Evolutionary conservation across 2,329 filamentous ascomycete genomes (phyloP), one percentile per base, ranked within the genome.

Genomic region (Amphichorda felina): DNA sequence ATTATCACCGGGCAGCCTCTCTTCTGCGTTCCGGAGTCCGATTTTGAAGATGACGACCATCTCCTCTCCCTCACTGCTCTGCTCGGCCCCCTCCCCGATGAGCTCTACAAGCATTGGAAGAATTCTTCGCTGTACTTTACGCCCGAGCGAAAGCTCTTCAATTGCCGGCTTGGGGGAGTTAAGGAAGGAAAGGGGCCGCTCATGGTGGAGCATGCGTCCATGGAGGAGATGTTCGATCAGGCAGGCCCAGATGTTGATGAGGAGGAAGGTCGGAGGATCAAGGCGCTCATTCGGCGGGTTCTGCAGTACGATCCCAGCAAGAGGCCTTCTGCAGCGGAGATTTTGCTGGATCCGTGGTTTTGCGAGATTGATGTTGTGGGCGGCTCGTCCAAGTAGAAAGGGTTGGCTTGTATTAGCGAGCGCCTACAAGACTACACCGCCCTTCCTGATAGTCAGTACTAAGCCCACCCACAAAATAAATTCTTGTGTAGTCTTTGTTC

Each of bases 261-360:
- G 38, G 45, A 46, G 15, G 49, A 56, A 30, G 44, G 43, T 2
- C 10, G 17, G 9, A 33, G 41, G 22, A 40, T 49, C 3, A 55
- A 54, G 40, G 22, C 22, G 27, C 44, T 56, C 11, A 41, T 57
- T 36, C 43, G 50, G 25, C 27, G 48, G 33, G 53, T 54, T 36
- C 36, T 57, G 38, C 47, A 51, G 19, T 57, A 56, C 29, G 47
- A 55, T 42, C 46, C 49, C 5, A 39, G 31, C 13, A 45, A 53
- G 30, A 36, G 53, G 34, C 51, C 50, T 15, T 48, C 46, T 25
- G 24, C 50, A 32, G 38, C 40, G 9, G 47, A 55, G n/a, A 33
- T 55, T 24, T 24, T 54, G 37, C n/a, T 27, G 19, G 44, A 55
- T 44, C 50, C 51, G 10, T 56, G 48, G 48, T 54, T 55, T 38